Conservation (phyloP, 805 yeast species). For the Candida broadrunensis region DNA sequence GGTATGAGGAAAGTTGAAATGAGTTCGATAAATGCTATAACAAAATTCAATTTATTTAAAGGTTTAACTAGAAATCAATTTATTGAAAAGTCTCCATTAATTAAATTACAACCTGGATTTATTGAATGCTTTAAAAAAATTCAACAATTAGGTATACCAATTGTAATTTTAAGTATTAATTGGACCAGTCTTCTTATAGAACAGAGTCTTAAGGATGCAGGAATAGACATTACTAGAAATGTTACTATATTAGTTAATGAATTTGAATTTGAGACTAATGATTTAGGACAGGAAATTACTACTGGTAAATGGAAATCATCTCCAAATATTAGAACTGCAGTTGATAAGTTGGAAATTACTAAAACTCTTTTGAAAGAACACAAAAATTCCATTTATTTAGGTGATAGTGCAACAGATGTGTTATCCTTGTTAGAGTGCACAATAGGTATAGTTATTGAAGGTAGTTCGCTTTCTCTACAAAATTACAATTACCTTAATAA, state of each 20-base stretch:
- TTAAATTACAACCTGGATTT: constrained; percentile 41
- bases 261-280: constrained; percentile 31
- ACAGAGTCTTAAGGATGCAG: constrained; percentile 20
- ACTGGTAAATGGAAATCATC: constrained; percentile 27
- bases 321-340: constrained; percentile 45
- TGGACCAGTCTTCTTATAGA: constrained; percentile 55
- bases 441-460: constrained; percentile 44
- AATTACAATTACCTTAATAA: not conserved
- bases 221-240: constrained; percentile 11
- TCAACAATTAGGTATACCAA: constrained; percentile 23
- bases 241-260: constrained; percentile 49
- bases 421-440: constrained; percentile 47
- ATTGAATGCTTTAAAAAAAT: constrained; percentile 25
- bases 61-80: constrained; percentile 35
- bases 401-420: constrained; percentile 63
- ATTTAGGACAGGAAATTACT: constrained; percentile 10
- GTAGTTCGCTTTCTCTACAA: constrained; percentile 12
- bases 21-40: constrained; percentile 45
- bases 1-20: constrained; percentile 46
- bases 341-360: constrained; percentile 42
- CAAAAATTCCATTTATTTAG: constrained; percentile 43
- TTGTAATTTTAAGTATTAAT: constrained; percentile 54
- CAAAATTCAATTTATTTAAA: constrained; percentile 34
- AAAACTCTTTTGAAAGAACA: constrained; percentile 7
- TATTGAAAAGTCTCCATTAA: constrained; percentile 28